Percentiles rank a stretch among this genome's conserved stretches.
These are phyloP conservation scores for Colletotrichum scovillei DNA, from an alignment of 2,329 filamentous ascomycete species.

Conservation along the genomic window DNA sequence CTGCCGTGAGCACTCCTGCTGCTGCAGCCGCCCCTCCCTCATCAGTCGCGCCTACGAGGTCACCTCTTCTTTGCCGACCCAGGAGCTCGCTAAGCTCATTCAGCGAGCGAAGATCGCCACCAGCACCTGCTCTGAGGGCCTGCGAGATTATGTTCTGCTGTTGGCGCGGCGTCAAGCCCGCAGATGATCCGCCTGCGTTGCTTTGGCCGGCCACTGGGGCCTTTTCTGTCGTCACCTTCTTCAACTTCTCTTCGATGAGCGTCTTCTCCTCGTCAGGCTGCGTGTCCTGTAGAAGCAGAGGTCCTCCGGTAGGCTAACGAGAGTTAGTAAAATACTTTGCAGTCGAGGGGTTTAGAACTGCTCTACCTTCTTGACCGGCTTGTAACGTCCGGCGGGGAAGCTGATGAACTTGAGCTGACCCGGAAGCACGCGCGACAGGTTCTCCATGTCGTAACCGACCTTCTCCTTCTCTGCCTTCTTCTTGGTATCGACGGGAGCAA, in stretches of 20 bases:
- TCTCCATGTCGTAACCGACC: slow-evolving; percentile 93
- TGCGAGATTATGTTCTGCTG: slow-evolving; percentile 44
- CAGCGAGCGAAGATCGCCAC: slow-evolving; percentile 46
- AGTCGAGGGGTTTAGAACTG: not conserved
- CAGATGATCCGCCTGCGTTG: slow-evolving; percentile 45
- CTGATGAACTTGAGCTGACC: slow-evolving; percentile 95
- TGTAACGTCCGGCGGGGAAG: slow-evolving; percentile 90
- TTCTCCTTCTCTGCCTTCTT: slow-evolving; percentile 97
- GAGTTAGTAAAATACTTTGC: slow-evolving; percentile 55
- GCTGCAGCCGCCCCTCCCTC: slow-evolving; percentile 77
- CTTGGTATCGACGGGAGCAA: slow-evolving; percentile 69
- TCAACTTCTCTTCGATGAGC: slow-evolving; percentile 91
- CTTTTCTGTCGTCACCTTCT: slow-evolving; percentile 77
- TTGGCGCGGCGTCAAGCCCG: slow-evolving; percentile 42
- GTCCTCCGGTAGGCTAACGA: slow-evolving; percentile 86
- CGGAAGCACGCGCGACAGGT: slow-evolving; percentile 95
- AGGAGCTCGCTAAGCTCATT: slow-evolving; percentile 59
- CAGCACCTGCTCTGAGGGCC: slow-evolving; percentile 39
- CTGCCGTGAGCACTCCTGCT: slow-evolving; percentile 83
- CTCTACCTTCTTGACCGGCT: slow-evolving; percentile 86
- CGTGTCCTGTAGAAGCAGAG: slow-evolving; percentile 89
- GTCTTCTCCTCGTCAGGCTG: slow-evolving; percentile 81
- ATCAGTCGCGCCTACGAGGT: slow-evolving; percentile 49
- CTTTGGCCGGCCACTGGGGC: slow-evolving; percentile 64
- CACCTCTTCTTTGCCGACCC: slow-evolving; percentile 39